These are phyloP conservation scores for Epichloe festucae DNA, from an alignment of 2,329 filamentous ascomycete genomes.

Conservation along the genomic window DNA sequence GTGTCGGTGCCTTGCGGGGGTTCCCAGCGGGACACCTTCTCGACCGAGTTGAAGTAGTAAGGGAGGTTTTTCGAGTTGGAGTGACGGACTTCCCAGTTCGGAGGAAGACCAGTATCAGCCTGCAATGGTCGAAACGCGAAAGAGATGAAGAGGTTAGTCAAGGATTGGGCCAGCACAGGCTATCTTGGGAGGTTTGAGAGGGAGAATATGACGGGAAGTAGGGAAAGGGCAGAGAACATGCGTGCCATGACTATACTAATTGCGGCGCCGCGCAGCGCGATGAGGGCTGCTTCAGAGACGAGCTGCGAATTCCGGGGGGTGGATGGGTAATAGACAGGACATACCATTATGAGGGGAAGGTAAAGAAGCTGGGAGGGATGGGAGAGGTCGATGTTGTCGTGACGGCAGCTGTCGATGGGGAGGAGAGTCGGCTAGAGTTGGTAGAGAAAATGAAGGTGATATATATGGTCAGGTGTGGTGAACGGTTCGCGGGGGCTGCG, in stretches of 20 bases:
- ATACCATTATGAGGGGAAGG: conserved; percentile 4
- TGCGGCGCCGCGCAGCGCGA: conserved; percentile 5
- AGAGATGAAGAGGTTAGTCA: not conserved
- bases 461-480: not conserved
- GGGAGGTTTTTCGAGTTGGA: conserved; percentile 97
- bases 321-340: conserved; percentile 4
- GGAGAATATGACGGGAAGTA: not conserved
- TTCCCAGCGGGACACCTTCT: conserved; percentile 90
- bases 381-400: not conserved
- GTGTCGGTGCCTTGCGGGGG: conserved; percentile 84
- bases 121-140: conserved; percentile 16
- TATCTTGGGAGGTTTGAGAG: not conserved
- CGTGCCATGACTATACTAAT: conserved; percentile 6
- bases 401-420: conserved; percentile 1
- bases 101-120: conserved; percentile 68
- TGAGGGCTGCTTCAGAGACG: conserved; percentile 4
- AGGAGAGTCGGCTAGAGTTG: not conserved
- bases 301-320: conserved; percentile 1
- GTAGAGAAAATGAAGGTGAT: not conserved
- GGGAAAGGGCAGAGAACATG: conserved; percentile 1
- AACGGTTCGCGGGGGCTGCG: not conserved
- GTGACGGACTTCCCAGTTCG: conserved; percentile 89
- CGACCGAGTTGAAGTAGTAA: conserved; percentile 89
- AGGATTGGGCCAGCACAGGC: not conserved
- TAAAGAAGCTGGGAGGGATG: not conserved